Evolutionary conservation across 805 yeast species (phyloP), one percentile per base, ranked within the genome.

Genomic region (Blastobotrys robertii): DNA sequence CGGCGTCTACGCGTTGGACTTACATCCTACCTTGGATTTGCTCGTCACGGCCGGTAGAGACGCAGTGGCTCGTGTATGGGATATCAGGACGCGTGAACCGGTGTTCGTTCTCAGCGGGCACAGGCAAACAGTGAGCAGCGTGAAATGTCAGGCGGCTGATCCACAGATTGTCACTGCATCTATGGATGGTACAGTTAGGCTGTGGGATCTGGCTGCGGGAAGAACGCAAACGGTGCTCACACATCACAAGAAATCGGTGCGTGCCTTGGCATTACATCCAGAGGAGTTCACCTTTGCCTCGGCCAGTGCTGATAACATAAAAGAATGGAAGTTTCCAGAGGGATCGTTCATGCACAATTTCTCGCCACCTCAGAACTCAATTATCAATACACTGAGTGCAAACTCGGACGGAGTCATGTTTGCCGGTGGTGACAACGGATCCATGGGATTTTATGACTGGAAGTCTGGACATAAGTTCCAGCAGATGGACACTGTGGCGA

Each of bases 201-300:
- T 88, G n/a, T 92, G 96, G 95, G 97, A 92, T 60, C 57, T 86
- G 25, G 75, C 82, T 3, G 85, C 87, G 14, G 95, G 90, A 4
- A 77, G 76, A 50, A 73, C 88, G 1, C 69, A 67, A 48, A 67
- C 82, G 10, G 77, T 84, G 0, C 59, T 94, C 25, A 87, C 97
- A 0, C 94, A 86, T 48, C 98, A 90, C 62, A 70, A 79, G 35
- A 84, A 84, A 56, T 72, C 88, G 19, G 82, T 92, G 1, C 72
- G 97, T 53, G 79, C 82, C 44, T 64, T 92, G 52, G 70, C 76
- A 0, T 51, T 79, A 22, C 86, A 82, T 54, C 86, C 88, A 0
- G 59, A 65, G 1, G 92, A 81, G 53, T 68, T 73, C 56, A 79
- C 94, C 1, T 72, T 90, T 66, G 78, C 83, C 2, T 76, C 94